phyloP scores from a whole-genome alignment of 257 asterid species.

The Forsythia viridissima region DNA sequence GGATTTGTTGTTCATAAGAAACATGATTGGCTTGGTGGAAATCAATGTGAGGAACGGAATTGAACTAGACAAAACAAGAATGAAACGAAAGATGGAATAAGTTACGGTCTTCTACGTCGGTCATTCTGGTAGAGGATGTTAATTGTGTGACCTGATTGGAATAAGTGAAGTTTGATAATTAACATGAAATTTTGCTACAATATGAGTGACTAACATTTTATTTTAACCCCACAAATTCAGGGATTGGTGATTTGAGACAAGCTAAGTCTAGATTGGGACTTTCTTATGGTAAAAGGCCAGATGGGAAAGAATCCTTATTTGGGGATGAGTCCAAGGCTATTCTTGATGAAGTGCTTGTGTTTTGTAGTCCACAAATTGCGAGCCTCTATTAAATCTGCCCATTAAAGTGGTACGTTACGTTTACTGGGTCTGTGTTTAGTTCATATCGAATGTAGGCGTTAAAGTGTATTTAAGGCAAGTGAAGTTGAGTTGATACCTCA shows the following conservation, averaged over 20 bases:
- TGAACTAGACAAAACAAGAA: no score
- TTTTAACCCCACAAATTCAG: constrained; percentile 37
- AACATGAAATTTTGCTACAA: neutral
- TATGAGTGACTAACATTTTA: neutral
- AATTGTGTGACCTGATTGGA: neutral
- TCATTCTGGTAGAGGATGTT: no score
- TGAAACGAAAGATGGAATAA: no score
- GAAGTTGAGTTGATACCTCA: no score
- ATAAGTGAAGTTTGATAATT: no score
- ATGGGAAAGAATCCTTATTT: constrained; percentile 80
- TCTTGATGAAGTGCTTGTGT: constrained; percentile 70
- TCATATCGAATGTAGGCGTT: no score
- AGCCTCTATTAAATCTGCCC: constrained; percentile 47
- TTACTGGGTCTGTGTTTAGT: no score
- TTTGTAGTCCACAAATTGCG: constrained; percentile 92
- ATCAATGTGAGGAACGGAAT: no score
- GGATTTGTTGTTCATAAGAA: no score
- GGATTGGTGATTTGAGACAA: constrained; percentile 76
- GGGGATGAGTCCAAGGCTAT: constrained; percentile 68
- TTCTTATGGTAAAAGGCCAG: constrained; percentile 77
- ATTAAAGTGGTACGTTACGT: no score
- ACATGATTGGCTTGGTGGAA: no score
- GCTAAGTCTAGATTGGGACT: constrained; percentile 87
- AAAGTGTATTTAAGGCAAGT: no score
- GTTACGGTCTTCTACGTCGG: neutral